Evolutionary conservation across 2,329 filamentous ascomycete species (phyloP).

Genomic region (Diaporthe citri): DNA sequence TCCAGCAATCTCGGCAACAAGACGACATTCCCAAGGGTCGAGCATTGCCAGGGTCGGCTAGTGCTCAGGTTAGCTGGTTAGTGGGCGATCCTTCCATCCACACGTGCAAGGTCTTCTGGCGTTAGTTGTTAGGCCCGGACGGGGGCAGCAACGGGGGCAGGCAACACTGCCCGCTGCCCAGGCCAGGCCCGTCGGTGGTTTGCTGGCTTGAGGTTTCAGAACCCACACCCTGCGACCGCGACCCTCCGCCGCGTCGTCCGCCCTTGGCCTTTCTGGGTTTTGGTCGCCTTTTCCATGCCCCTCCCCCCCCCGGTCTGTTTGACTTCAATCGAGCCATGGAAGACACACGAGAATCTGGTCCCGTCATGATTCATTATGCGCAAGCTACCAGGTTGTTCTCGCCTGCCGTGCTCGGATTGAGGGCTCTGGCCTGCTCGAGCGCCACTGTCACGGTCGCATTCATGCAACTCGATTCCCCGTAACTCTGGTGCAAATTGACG

Average conservation of each 20-base stretch:
- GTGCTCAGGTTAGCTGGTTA: conserved; percentile 29
- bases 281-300: background rate
- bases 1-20: conserved; percentile 24
- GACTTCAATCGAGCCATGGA: conserved; percentile 13
- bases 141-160: background rate
- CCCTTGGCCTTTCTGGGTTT: background rate
- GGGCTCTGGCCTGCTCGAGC: conserved; percentile 1
- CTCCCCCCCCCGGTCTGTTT: background rate
- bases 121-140: background rate
- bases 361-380: conserved; percentile 28
- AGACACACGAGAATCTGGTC: conserved; percentile 12
- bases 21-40: conserved; percentile 15
- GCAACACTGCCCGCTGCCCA: conserved; percentile 1
- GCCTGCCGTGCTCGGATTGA: conserved; percentile 3
- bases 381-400: conserved; percentile 16
- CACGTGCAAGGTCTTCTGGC: conserved; percentile 22
- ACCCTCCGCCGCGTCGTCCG: background rate
- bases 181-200: background rate
- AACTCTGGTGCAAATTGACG: background rate
- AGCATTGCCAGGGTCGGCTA: conserved; percentile 22
- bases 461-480: conserved; percentile 15
- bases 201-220: conserved; percentile 9
- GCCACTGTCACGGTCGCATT: conserved; percentile 32
- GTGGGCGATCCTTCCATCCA: conserved; percentile 24
- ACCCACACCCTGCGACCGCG: background rate